Base-by-base conservation (phyloP, 345 rosid genomes). In the Eucalyptus cloeziana region DNA sequence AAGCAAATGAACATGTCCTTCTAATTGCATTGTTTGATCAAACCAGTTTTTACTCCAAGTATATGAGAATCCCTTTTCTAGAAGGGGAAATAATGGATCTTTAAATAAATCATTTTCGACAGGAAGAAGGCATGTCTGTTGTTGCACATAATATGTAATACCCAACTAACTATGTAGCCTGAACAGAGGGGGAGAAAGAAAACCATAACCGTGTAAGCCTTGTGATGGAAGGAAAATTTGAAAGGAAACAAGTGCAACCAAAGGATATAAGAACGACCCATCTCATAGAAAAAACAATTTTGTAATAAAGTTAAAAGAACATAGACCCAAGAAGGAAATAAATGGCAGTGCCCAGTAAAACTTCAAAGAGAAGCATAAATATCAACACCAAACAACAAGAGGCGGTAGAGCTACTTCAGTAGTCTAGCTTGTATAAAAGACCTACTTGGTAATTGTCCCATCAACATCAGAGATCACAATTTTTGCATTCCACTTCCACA, bases 391-490 rank as follows among this genome's bases (percentile, higher is more conserved):
- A 37, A 44, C n/a, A 50, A 54, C 30, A 58, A 16, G 49, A 76
- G 40, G 86, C 56, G 40, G 85, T 40, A 76, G 47, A 40, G 85
- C 47, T 76, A 76, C 47, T 76, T 30, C 54, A 43, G 52, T 76
- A 47, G 52, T 62, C 87, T 37, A 56, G 85, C 49, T 88, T 89
- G 69, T 31, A 76, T 30, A 47, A 51, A 79, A 71, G 64, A 87
- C 94, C 62, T 92, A 97, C 99, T 94, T 97, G 86, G 99, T 97
- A 94, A 97, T 97, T 81, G 99, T 97, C 90, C 99, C 98, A 91
- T 97, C 99, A 83, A 97, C 99, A 89, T 97, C 99, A 83, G 99
- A 97, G 87, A 97, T 96, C 60, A 96, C 99, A 90, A 97, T 97
- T 86, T 94, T 93, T 33, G 98, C 95, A 87, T 96, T 95, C 99